Evolutionary conservation across 352 stramenopile genomes (phyloP).

Genomic region (Phytophthora ramorum): DNA sequence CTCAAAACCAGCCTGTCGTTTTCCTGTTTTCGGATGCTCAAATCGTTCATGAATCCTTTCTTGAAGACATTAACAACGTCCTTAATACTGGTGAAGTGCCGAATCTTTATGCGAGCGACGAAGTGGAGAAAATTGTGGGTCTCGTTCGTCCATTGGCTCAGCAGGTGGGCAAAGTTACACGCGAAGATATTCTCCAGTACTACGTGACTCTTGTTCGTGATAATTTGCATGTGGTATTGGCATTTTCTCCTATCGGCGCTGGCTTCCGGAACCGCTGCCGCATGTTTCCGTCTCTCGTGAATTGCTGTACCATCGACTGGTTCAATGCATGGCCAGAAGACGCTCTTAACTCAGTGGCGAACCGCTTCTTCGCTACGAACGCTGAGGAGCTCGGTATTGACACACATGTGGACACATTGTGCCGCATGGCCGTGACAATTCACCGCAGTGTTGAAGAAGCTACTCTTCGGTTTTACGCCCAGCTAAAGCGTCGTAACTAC

Average conservation of each 20-base stretch:
- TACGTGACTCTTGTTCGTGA: constrained; percentile 93
- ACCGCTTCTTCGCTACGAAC: constrained; percentile 87
- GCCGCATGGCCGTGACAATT: constrained; percentile 93
- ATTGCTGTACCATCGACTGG: constrained; percentile 97
- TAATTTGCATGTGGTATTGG: constrained; percentile 95
- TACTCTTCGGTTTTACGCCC: constrained; percentile 77
- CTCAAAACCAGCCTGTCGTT: constrained; percentile 88
- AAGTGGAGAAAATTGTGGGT: constrained; percentile 91
- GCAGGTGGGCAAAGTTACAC: constrained; percentile 81
- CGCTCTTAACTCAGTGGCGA: constrained; percentile 91
- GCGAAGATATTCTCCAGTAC: constrained; percentile 85
- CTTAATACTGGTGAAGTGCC: constrained; percentile 94
- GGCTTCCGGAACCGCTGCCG: constrained; percentile 93
- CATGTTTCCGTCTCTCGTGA: constrained; percentile 95
- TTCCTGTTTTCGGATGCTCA: constrained; percentile 95
- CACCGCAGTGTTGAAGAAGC: constrained; percentile 92
- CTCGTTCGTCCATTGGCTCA: constrained; percentile 85
- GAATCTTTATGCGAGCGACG: constrained; percentile 93
- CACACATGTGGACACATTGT: constrained; percentile 88
- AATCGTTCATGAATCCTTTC: constrained; percentile 93
- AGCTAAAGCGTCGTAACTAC: constrained; percentile 93
- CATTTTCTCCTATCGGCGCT: constrained; percentile 92
- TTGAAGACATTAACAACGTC: constrained; percentile 96
- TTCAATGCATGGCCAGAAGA: constrained; percentile 96
- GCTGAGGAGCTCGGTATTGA: constrained; percentile 91